Evolutionary conservation across 1,284 basidiomycete genomes (phyloP), one percentile per base, ranked within the genome.

Genomic region (Coriolopsis trogii): DNA sequence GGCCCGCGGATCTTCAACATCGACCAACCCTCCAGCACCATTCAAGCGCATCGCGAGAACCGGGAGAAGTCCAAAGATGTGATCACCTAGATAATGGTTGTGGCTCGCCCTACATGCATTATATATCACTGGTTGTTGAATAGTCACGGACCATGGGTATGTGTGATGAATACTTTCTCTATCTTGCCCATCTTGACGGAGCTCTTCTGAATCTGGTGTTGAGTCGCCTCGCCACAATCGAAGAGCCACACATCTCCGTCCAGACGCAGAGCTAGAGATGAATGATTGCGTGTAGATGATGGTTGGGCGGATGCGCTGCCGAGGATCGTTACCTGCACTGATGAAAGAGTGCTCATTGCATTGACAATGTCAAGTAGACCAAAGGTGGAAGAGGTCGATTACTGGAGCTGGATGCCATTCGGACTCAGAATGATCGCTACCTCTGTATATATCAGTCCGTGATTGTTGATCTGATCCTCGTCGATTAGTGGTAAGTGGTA

Each of bases 151-250:
- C 92, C 90, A 71, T 97, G 95, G 21, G 91, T 89, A 71, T 97
- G 94, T 0, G 94, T 96, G 55, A 97, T 85, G 69, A 96, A 96
- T 28, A 97, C 85, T 65, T 93, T 93, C 52, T 84, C 79, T 45
- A 96, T 89, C 66, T 76, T 88, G 20, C 87, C 85, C 78, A 89
- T 87, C 63, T 89, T 87, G n/a, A 89, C 75, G 1, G 58, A 52
- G 66, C 84, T 81, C 73, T 83, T 79, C 73, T 90, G 82, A 58
- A 97, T 66, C 58, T 89, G 89, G 64, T 87, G 82, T 61, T 95
- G 91, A 1, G 93, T 95, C 4, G 87, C 92, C 68, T 96, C 93
- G 16, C 93, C 94, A 59, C 92, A 93, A 67, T 97, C 95, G 63
- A 96, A 93, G 9, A 97, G 67, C 89, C 89, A 90, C 44, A 87